Conservation (phyloP, 768 basidiomycete species). For the Mrakia hoshinonis region DNA sequence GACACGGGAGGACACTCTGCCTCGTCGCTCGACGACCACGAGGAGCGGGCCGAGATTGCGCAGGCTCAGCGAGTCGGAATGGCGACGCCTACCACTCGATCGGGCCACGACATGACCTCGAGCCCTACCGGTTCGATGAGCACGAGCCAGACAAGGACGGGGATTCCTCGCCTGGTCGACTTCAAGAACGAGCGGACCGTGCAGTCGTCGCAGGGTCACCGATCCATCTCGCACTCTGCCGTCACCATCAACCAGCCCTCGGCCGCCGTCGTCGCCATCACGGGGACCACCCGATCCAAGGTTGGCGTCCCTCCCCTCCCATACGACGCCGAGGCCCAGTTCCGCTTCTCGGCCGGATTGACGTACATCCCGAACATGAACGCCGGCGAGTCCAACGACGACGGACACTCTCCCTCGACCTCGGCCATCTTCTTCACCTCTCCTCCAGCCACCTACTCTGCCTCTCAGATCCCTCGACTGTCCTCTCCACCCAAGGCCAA, state of each 20-base stretch:
- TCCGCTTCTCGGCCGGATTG: background rate
- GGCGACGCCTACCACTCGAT: constrained; percentile 5
- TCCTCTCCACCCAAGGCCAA: no score
- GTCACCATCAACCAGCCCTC: background rate
- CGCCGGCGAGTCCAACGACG: background rate
- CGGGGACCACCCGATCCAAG: background rate
- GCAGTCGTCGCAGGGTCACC: background rate
- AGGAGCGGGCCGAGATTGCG: constrained; percentile 9
- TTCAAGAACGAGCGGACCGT: constrained; percentile 13
- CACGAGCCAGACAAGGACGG: background rate
- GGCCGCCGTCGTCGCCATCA: background rate
- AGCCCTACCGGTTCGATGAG: background rate
- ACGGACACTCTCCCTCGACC: background rate
- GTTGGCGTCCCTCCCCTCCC: constrained; percentile 6
- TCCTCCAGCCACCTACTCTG: background rate
- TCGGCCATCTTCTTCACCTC: constrained; percentile 18
- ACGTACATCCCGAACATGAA: constrained; percentile 17
- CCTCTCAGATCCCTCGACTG: no score
- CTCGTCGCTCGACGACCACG: background rate
- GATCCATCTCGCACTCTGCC: constrained; percentile 7
- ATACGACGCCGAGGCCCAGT: background rate
- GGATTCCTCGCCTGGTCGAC: constrained; percentile 4
- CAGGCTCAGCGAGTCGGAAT: constrained; percentile 4
- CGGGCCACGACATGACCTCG: background rate
- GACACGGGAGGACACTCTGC: background rate